Evolutionary conservation across 768 basidiomycete genomes (phyloP), one percentile per base, ranked within the genome.

Genomic region (Lentinus tigrinus): DNA sequence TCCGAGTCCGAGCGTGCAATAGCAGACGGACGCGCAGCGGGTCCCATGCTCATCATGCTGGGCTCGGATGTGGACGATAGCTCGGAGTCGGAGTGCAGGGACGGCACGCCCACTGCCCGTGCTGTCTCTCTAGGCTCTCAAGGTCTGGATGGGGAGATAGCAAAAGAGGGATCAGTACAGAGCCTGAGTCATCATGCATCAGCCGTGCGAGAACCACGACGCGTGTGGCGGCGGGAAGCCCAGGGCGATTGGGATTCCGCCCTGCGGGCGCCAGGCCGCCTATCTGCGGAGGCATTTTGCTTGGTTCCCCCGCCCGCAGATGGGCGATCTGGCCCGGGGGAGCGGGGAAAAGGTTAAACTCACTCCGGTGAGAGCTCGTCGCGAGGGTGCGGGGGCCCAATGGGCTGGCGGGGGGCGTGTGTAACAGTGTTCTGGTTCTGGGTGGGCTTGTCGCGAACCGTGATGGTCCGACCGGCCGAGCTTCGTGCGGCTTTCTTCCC

Each of bases 301-400:
- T n/a, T n/a, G n/a, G n/a, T n/a, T n/a, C n/a, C n/a, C n/a, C n/a
- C 47, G 40, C 28, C 52, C 28, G 38, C 40, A 51, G 48, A 47
- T 40, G 61, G 63, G 27, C 56, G 36, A 38, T 43, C 43, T 40
- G 26, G 50, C 47, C 63, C 66, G 44, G 28, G n/a, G 28, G 16
- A 24, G 57, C 40, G 66, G 65, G 17, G 37, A 43, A 62, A 67
- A 67, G 66, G 54, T 59, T 64, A 67, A 67, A 60, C 53, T 48
- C 50, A 47, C 57, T 56, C 46, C 36, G 47, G 55, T 61, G 59
- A 62, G 63, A 58, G 26, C 11, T 21, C 52, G 47, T 21, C 21
- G 51, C 55, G 48, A 50, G 52, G 58, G 40, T 23, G 11, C 28
- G 37, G 47, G 24, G 23, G 26, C 31, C 54, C 52, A 58, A 55